Percentiles rank a stretch among this genome's conserved stretches.
These are phyloP conservation scores for Dactylonectria estremocensis DNA, from an alignment of 2,329 filamentous ascomycete genomes.

Conservation along the genomic window DNA sequence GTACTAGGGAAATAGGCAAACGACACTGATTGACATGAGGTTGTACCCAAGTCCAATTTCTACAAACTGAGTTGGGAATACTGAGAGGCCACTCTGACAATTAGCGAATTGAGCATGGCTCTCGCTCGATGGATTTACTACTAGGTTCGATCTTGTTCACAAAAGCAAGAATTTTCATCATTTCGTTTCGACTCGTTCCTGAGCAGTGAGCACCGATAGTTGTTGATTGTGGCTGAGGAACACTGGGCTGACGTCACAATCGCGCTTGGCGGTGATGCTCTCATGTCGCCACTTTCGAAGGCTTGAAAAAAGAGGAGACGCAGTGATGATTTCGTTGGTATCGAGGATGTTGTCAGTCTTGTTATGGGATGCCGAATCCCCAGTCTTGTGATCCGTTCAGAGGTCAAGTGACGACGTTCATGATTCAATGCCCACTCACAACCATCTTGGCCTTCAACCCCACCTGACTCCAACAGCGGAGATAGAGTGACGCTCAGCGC, in stretches of 20 bases:
- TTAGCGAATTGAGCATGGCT: too few species aligned
- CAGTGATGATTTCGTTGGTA: background rate
- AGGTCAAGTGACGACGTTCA: background rate
- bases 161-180: too few species aligned
- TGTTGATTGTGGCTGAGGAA: background rate
- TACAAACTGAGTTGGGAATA: too few species aligned
- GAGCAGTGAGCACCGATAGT: too few species aligned
- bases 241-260: background rate
- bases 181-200: too few species aligned
- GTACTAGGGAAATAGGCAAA: too few species aligned
- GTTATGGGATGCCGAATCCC: background rate
- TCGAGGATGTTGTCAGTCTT: too few species aligned
- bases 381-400: background rate
- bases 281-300: background rate
- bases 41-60: too few species aligned
- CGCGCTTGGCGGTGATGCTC: background rate
- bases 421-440: background rate
- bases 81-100: too few species aligned
- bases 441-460: background rate
- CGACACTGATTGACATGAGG: too few species aligned
- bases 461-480: background rate
- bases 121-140: too few species aligned
- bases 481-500: constrained; percentile 4
- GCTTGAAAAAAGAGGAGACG: background rate
- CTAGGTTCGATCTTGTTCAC: too few species aligned